Percentiles rank a stretch among this genome's conserved stretches.
Conservation (phyloP, 805 yeast species). For the Cyberlindnera subsufficiens region DNA sequence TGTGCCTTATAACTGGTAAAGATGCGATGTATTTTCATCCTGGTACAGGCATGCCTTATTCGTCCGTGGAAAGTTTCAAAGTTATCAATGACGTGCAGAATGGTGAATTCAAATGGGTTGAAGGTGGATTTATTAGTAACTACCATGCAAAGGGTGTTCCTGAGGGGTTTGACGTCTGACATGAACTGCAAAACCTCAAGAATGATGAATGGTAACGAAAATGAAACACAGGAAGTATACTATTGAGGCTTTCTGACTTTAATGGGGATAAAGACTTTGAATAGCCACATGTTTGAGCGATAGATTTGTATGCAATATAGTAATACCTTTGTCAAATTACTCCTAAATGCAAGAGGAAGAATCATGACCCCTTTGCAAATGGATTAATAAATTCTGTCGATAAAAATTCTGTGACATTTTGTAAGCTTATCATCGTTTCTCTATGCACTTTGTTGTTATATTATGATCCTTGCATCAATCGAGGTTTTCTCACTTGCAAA, state of each 20-base stretch:
- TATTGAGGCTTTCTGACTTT: background rate
- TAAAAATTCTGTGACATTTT: no score
- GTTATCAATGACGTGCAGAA: conserved; percentile 48
- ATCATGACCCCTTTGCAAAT: no score
- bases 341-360: no score
- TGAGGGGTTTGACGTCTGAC: conserved; percentile 56
- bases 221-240: background rate
- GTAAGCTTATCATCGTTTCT: no score
- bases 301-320: no score
- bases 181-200: background rate
- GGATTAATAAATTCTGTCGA: no score
- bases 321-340: no score
- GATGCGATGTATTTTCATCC: conserved; percentile 88
- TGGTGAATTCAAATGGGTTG: conserved; percentile 49
- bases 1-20: conserved; percentile 73
- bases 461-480: no score
- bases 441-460: no score
- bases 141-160: conserved; percentile 87
- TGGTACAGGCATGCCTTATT: conserved; percentile 78
- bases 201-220: conserved; percentile 1
- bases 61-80: conserved; percentile 74
- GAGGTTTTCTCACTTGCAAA: no score
- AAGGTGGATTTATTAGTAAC: conserved; percentile 41
- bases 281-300: no score
- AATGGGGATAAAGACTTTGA: no score